Base-by-base conservation (phyloP, 2,329 filamentous ascomycete genomes). In the Cladophialophora psammophila region DNA sequence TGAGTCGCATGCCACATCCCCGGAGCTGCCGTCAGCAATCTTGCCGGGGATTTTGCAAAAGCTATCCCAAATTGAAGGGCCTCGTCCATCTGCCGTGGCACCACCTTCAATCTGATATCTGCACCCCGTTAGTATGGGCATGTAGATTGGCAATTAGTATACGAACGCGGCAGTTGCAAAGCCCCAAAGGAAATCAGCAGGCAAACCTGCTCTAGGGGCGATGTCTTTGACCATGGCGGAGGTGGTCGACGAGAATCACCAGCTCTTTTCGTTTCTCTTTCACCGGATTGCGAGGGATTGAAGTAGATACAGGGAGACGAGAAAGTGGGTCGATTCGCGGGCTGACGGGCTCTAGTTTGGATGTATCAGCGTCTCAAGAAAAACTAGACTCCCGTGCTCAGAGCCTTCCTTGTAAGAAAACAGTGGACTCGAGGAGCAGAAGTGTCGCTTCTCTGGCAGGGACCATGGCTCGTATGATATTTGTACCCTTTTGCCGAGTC, bases 31-130 rank as follows among this genome's bases (percentile, higher is more conserved):
- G 74, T 92, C 91, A 64, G 92, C 91, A 74, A 95, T 93, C 80
- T 95, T 96, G 74, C 91, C 91, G 6, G 90, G 88, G 62, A 88
- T 90, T 69, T 86, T 86, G 80, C 91, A 94, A 82, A 96, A 96
- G n/a, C 87, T 90, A 80, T 96, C 93, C 93, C 93, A 96, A 78
- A 96, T 95, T 69, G 90, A 92, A 63, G 91, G 89, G 26, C 87
- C 90, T 71, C 92, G 91, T 71, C 92, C 93, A 76, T 94, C 92
- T 75, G 90, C 86, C 56, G 90, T 83, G 45, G 85, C 83, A 56
- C 88, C 88, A 65, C 93, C 93, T 82, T 96, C 93, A 73, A 96
- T 91, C 78, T 96, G 92, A 82, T 95, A 96, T 76, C 92, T 95
- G 76, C 5, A 68, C 18, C 42, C 32, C 13, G 57, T 63, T 54